Evolutionary conservation across 2,329 filamentous ascomycete species (phyloP), one percentile per base, ranked within the genome.

Genomic region (Westerdykella ornata): DNA sequence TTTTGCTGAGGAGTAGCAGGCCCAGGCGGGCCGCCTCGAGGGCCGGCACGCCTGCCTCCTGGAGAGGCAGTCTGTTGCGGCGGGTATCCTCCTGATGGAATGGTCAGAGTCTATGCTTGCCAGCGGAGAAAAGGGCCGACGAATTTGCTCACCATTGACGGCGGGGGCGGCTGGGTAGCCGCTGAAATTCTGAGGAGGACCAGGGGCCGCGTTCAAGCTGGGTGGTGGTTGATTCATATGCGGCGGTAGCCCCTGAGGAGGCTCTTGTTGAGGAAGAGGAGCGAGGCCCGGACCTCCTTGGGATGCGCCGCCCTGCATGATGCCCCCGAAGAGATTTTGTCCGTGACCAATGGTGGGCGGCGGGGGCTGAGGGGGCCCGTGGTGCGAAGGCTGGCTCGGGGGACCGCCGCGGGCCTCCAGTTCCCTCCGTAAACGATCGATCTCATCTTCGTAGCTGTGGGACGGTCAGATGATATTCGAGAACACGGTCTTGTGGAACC

Each of bases 1-100:
- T 86, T 88, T 68, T 95, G 88, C 69, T 96, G 88, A 46, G 90
- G 89, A 47, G 92, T 96, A 19, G 88, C 85, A 46, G 89, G 88
- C 35, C 84, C 78, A 20, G 74, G 75, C 41, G 73, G 75, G 41
- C 74, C 74, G 45, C 22, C 22, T 26, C 82, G 81, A 41, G 54
- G 61, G 33, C 82, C 78, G 17, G 82, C 77, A 57, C 84, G 78
- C 67, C 88, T 86, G 48, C 81, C 82, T 4, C 89, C 90, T 17
- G 90, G 90, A 44, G 88, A 95, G 37, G 87, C 85, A 26, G 87
- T 90, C 46, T 83, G 84, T 65, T 82, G 86, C 36, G 88, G 88
- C 37, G 86, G 84, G 67, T 94, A 94, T 33, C 86, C 85, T 78
- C 29, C 5, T 11, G 41, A 57, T 44, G 54, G 54, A 7, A 22